Base-by-base conservation (phyloP, 495 filamentous ascomycete genomes). In the Tuber magnatum region DNA sequence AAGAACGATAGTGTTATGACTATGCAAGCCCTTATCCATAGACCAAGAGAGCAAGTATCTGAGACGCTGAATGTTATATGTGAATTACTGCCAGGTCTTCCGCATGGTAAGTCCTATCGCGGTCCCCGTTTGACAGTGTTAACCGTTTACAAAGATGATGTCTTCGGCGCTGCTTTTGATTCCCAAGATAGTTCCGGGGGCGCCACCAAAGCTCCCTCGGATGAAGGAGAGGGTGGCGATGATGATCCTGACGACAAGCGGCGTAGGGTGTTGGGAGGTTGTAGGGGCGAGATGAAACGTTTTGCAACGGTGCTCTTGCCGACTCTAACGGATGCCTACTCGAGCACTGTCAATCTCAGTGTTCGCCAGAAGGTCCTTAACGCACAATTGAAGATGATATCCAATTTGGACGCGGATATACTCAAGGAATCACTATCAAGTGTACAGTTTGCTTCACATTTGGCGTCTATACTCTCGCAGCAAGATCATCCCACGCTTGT, bases 31-130 rank as follows among this genome's bases (percentile, higher is more conserved):
- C 85, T 99, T 80, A 97, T 99, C 73, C 96, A 98, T 81, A 89
- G 94, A 46, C 95, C 95, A n/a, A 89, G 93, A 68, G 95, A 99
- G 81, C 96, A 98, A 83, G 91, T 99, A 40, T 94, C 93, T 80
- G 96, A 99, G 85, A 97, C 96, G 7, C 88, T 99, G 74, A 97
- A 97, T 83, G 94, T 99, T 74, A 94, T 98, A 77, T 98, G 96
- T 85, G 96, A 98, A 85, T 87, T 99, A 24, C 87, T 99, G 40
- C 96, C 96, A 4, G 88, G 86, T 22, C 85, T 92, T 43, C 86
- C 88, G 1, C 84, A 80, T 70, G 73, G 81, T 83, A 76, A 75
- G 76, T 73, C 72, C 70, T 16, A 35, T 65, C 28, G 56, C 32
- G 28, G 28, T 48, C 28, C 38, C 22, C 40, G 61, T 71, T 80